Base-by-base conservation (phyloP, 768 basidiomycete genomes). In the Termitomyces sp. region DNA sequence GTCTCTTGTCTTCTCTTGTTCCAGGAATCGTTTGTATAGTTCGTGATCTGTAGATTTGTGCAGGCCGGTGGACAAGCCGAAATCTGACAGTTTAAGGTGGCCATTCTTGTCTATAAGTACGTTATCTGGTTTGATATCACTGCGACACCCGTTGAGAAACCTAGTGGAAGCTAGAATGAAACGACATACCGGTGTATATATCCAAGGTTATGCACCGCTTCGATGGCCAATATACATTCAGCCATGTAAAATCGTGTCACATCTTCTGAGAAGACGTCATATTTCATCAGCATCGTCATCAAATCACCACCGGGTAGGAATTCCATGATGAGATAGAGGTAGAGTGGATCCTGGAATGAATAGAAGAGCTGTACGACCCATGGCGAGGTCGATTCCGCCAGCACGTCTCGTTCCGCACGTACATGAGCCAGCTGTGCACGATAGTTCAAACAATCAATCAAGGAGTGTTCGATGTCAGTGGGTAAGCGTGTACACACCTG, bases 241-340 rank as follows among this genome's bases (percentile, higher is more conserved):
- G 96, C 96, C 85, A 99, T 97, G 73, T 99, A 99, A 75, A 99
- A 98, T 57, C 96, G 87, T 31, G 94, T 95, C 37, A 98, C 96
- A 68, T 98, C 96, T 72, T 98, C 97, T 7, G 92, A 93, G 76
- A 98, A 98, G 8, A 96, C 90, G 71, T 98, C 96, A 73, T 99
- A 98, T 73, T 98, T 98, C 89, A 99, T 99, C 64, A 99, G 78
- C 96, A 98, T 99, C 12, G 97, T 98, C 96, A 99, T 98, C 61
- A 99, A 78, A 70, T 99, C 96, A n/a, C 96, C 96, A 44, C 96
- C 96, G 37, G 85, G 84, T 43, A 86, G 78, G 63, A 83, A 83
- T 62, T 82, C 82, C 96, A 99, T 99, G 77, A 99, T 91, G 59
- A 99, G 84, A 75, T 98, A 99, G 27, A 99, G 85, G 69, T 96